These are phyloP conservation scores for Ceratocystis diversiconidia DNA, from an alignment of 2,329 filamentous ascomycete genomes.

Conservation along the genomic window DNA sequence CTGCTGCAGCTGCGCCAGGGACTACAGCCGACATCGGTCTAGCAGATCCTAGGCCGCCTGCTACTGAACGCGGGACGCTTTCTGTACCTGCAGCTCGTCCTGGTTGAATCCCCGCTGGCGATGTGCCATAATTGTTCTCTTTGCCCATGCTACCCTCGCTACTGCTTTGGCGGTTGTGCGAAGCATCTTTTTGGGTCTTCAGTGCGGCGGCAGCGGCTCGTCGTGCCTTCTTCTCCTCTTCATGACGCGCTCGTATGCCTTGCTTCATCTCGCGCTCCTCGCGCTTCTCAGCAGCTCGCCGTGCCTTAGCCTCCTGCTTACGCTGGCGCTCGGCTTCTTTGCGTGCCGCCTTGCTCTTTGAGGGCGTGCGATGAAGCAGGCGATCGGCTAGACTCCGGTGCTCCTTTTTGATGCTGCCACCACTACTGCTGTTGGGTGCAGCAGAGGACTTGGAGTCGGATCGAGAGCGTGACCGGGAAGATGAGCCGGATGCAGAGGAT, in stretches of 20 bases:
- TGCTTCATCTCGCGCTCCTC: slow-evolving; percentile 35
- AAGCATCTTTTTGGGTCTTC: slow-evolving; percentile 39
- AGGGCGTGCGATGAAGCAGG: slow-evolving; percentile 3
- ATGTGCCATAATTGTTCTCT: slow-evolving; percentile 5
- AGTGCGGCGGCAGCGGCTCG: slow-evolving; percentile 25
- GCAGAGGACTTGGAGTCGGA: background rate
- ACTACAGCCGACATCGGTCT: background rate
- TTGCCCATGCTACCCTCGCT: slow-evolving; percentile 20
- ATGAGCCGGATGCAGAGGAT: background rate
- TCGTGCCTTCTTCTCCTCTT: slow-evolving; percentile 45
- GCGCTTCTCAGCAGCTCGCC: slow-evolving; percentile 33
- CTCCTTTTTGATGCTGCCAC: background rate
- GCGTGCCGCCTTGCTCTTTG: slow-evolving; percentile 1
- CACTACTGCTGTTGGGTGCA: background rate
- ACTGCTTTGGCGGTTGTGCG: slow-evolving; percentile 44
- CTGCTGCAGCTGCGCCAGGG: background rate
- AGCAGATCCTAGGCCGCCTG: background rate
- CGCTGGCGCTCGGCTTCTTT: slow-evolving; percentile 11
- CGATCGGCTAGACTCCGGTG: slow-evolving; percentile 12
- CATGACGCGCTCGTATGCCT: slow-evolving; percentile 40
- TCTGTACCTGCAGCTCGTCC: background rate
- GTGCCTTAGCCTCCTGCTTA: slow-evolving; percentile 34
- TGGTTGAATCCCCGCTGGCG: background rate
- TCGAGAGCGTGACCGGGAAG: background rate
- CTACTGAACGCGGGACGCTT: background rate